Evolutionary conservation across 2,329 filamentous ascomycete genomes (phyloP).

Genomic region (Stylonectria norvegica): DNA sequence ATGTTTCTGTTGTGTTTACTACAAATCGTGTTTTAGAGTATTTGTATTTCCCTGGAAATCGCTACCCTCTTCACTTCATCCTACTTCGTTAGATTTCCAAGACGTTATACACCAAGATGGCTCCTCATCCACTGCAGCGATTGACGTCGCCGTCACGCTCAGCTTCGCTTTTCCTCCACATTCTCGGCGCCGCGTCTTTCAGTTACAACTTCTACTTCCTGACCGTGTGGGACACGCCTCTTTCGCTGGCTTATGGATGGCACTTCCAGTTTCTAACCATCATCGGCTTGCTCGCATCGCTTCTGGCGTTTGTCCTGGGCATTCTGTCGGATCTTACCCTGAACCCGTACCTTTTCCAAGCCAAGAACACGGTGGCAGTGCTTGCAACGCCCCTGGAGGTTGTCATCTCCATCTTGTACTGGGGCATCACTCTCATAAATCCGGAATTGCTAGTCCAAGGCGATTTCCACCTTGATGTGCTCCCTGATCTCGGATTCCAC

Average conservation of each 20-base stretch:
- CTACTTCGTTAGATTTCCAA: too few relatives aligned
- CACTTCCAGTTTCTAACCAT: slow-evolving; percentile 73
- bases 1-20: too few relatives aligned
- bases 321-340: slow-evolving; percentile 63
- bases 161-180: slow-evolving; percentile 61
- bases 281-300: slow-evolving; percentile 61
- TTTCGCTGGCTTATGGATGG: slow-evolving; percentile 61
- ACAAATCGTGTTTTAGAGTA: too few relatives aligned
- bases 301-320: slow-evolving; percentile 58
- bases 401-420: slow-evolving; percentile 69
- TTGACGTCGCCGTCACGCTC: slow-evolving; percentile 62
- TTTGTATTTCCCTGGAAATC: too few relatives aligned
- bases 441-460: slow-evolving; percentile 50
- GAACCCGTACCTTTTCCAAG: slow-evolving; percentile 54
- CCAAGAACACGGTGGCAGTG: slow-evolving; percentile 66
- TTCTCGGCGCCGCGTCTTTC: slow-evolving; percentile 51
- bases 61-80: too few relatives aligned
- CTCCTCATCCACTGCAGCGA: slow-evolving; percentile 61
- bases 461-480: slow-evolving; percentile 52
- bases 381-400: slow-evolving; percentile 67
- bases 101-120: slow-evolving; percentile 33
- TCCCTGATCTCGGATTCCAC: slow-evolving; percentile 63
- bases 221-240: slow-evolving; percentile 45
- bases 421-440: slow-evolving; percentile 61
- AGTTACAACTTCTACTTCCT: slow-evolving; percentile 52